Conservation (phyloP, 2,329 filamentous ascomycete species). For the Ophiostoma sp. region DNA sequence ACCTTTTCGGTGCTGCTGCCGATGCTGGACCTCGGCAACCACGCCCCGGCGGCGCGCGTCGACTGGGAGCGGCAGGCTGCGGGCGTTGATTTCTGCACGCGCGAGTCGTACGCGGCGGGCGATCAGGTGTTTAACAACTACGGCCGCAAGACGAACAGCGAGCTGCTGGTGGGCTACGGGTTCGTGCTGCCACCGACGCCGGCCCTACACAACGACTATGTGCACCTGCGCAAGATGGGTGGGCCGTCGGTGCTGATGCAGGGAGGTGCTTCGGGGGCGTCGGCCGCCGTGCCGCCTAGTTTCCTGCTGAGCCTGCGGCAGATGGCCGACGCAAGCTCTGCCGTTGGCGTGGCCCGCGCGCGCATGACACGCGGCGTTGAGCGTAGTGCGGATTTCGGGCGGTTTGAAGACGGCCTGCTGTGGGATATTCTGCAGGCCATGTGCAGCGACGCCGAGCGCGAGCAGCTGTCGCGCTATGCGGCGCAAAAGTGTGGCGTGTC, state of each 20-base stretch:
- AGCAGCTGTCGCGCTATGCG: conserved; percentile 23
- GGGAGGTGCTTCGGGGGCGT: not conserved
- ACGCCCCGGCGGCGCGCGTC: conserved; percentile 55
- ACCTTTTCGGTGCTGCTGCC: conserved; percentile 66
- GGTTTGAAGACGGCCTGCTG: conserved; percentile 49
- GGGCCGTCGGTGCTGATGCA: conserved; percentile 18
- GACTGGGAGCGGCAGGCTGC: conserved; percentile 51
- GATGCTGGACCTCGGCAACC: conserved; percentile 67
- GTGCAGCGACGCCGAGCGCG: conserved; percentile 31
- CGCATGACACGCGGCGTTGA: conserved; percentile 22
- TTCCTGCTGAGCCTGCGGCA: conserved; percentile 50
- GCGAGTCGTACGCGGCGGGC: conserved; percentile 44
- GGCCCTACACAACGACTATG: conserved; percentile 54
- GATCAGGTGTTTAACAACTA: conserved; percentile 66
- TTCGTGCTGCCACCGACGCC: conserved; percentile 50
- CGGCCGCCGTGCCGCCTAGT: conserved; percentile 21
- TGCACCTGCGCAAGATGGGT: conserved; percentile 49
- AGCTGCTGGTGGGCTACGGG: conserved; percentile 60
- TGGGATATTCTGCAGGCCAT: conserved; percentile 45
- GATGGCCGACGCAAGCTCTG: conserved; percentile 38
- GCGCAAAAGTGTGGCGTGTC: not conserved
- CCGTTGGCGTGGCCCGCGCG: conserved; percentile 42
- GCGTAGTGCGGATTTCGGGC: conserved; percentile 11
- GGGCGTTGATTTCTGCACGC: conserved; percentile 40
- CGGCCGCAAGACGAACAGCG: conserved; percentile 67